Evolutionary conservation across 1,284 basidiomycete species (phyloP), one percentile per base, ranked within the genome.

Genomic region (Ceratobasidium sp.): DNA sequence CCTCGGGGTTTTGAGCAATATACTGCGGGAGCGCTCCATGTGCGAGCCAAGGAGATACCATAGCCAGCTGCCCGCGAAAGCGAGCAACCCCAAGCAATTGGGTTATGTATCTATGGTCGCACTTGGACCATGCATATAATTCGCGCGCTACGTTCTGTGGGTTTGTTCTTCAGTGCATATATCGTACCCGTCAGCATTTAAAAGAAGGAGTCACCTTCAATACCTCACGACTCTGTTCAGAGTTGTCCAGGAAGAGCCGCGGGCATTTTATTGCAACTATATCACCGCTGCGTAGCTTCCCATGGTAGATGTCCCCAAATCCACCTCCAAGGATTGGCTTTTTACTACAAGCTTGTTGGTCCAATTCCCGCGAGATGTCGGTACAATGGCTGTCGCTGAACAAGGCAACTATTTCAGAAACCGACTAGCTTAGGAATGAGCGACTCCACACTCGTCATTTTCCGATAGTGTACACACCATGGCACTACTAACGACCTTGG

Each of bases 91-190:
- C 58, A 16, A 60, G 41, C 18, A 60, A 23, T 14, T 45, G 36
- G 21, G 36, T 3, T 12, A 60, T 26, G 23, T 60, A 12, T 14
- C 23, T 6, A 45, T 60, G 58, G 2, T 43, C 2, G 26, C 58
- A 60, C 23, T 60, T 60, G 18, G 58, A 60, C 58, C 58, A 60
- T 12, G 41, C 58, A n/a, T 60, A 41, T 41, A 60, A 16, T 36
- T 60, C 58, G 4, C 58, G 58, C 34, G 58, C 58, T 1, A 45
- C 36, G 18, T 26, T 23, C 58, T 43, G 23, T 16, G n/a, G 12
- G n/a, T 16, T 48, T 48, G 18, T 5, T 48, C n/a, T 6, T 48
- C n/a, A 16, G n/a, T 18, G 18, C 18, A 48, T n/a, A 9, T 8
- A 48, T 48, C 16, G 12, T n/a, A 48, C 45, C 45, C 8, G 4